Conservation (phyloP, 2,329 filamentous ascomycete species). For the Fusarium humuli region DNA sequence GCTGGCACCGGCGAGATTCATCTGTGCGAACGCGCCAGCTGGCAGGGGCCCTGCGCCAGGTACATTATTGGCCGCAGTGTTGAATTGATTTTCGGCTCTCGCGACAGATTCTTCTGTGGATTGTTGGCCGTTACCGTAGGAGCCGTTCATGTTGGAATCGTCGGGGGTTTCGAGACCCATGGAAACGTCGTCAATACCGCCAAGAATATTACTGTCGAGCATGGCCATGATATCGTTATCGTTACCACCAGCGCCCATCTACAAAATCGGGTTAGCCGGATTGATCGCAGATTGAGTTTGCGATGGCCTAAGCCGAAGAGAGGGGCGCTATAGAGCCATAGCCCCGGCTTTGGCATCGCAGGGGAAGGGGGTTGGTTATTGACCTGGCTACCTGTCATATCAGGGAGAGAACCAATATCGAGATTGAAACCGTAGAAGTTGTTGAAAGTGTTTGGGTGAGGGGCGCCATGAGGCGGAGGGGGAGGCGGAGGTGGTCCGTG, state of each 20-base stretch:
- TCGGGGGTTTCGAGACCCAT: constrained; percentile 58
- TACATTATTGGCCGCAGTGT: constrained; percentile 52
- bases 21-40: constrained; percentile 52
- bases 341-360: constrained; percentile 31
- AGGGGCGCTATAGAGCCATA: constrained; percentile 26
- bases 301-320: constrained; percentile 23
- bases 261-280: constrained; percentile 38
- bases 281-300: constrained; percentile 33
- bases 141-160: constrained; percentile 41
- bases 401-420: constrained; percentile 46
- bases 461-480: constrained; percentile 45
- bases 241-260: constrained; percentile 46
- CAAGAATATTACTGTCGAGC: constrained; percentile 57
- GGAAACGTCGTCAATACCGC: constrained; percentile 54
- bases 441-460: constrained; percentile 43
- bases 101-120: constrained; percentile 49
- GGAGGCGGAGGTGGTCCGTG: constrained; percentile 52
- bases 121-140: constrained; percentile 39
- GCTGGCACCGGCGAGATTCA: constrained; percentile 52
- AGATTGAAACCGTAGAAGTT: constrained; percentile 54
- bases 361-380: constrained; percentile 27
- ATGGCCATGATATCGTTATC: constrained; percentile 58
- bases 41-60: constrained; percentile 59
- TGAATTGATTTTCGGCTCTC: constrained; percentile 51
- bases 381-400: constrained; percentile 46